phyloP scores from a whole-genome alignment of 345 rosid species.

The Ceriops tagal region DNA sequence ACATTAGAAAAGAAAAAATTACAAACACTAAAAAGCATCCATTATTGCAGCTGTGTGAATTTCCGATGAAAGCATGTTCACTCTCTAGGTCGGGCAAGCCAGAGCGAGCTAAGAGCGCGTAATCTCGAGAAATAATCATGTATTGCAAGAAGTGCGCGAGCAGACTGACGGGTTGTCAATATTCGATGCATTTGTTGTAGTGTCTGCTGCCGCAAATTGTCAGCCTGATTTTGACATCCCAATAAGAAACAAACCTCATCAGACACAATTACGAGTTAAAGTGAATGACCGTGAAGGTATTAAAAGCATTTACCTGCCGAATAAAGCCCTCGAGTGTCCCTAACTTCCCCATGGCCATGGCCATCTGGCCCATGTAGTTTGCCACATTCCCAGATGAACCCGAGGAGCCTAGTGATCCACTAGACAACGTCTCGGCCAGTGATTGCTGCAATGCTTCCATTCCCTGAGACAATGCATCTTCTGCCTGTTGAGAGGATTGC shows the following conservation, averaged over 20 bases:
- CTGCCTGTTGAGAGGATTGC: conserved; percentile 98
- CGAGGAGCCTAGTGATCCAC: conserved; percentile 77
- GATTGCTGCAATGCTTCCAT: conserved; percentile 99
- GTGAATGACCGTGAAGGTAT: background rate
- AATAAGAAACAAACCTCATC: background rate
- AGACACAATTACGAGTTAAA: background rate
- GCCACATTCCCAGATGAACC: conserved; percentile 88
- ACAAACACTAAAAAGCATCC: conserved; percentile 8
- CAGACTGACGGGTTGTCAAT: conserved; percentile 85
- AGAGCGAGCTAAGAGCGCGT: conserved; percentile 94
- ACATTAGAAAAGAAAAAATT: background rate
- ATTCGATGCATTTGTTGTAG: conserved; percentile 90
- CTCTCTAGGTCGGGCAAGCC: conserved; percentile 97
- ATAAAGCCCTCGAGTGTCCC: conserved; percentile 97
- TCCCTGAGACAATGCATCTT: conserved; percentile 98
- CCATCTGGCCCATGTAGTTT: conserved; percentile 99
- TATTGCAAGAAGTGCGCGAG: conserved; percentile 94
- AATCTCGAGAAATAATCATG: conserved; percentile 83
- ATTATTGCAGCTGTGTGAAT: background rate
- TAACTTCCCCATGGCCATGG: conserved; percentile 99
- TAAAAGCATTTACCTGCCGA: conserved; percentile 63
- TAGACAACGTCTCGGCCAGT: conserved; percentile 81
- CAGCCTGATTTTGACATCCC: conserved; percentile 55
- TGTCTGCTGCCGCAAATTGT: conserved; percentile 88
- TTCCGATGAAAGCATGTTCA: conserved; percentile 30